Conservation (phyloP, 2,329 filamentous ascomycete species). For the Pseudogymnoascus sp. region DNA sequence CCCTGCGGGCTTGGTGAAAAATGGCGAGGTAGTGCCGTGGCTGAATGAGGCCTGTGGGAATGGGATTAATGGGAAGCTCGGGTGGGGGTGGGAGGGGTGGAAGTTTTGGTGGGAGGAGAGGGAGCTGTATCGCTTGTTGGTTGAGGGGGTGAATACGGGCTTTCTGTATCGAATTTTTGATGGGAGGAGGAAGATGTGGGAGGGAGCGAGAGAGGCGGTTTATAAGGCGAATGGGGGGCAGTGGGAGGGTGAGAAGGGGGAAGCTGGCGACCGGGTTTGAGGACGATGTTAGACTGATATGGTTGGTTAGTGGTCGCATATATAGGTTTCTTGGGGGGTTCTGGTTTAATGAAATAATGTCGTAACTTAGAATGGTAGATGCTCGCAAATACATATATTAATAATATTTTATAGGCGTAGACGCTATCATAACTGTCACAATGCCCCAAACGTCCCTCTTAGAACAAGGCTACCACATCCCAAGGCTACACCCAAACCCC, state of each 20-base stretch:
- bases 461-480: not conserved
- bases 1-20: slow-evolving; percentile 15
- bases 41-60: slow-evolving; percentile 36
- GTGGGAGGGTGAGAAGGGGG: not conserved
- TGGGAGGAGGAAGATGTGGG: slow-evolving; percentile 34
- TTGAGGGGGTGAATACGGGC: slow-evolving; percentile 35
- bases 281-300: not conserved
- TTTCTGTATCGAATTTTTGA: slow-evolving; percentile 36
- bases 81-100: slow-evolving; percentile 37
- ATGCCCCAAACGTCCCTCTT: not conserved
- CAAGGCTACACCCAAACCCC: not conserved
- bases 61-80: slow-evolving; percentile 34
- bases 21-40: slow-evolving; percentile 30
- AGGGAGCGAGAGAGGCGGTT: slow-evolving; percentile 33
- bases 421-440: not conserved
- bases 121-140: slow-evolving; percentile 33
- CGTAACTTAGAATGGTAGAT: not conserved
- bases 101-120: slow-evolving; percentile 34
- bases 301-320: not conserved
- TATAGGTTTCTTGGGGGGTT: no score
- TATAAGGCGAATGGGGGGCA: slow-evolving; percentile 23
- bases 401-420: not conserved
- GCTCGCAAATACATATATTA: not conserved
- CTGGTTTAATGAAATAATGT: not conserved
- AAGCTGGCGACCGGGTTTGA: not conserved